Evolutionary conservation across 208 protist genomes (phyloP).

Genomic region (Trypanosoma cruzi): DNA sequence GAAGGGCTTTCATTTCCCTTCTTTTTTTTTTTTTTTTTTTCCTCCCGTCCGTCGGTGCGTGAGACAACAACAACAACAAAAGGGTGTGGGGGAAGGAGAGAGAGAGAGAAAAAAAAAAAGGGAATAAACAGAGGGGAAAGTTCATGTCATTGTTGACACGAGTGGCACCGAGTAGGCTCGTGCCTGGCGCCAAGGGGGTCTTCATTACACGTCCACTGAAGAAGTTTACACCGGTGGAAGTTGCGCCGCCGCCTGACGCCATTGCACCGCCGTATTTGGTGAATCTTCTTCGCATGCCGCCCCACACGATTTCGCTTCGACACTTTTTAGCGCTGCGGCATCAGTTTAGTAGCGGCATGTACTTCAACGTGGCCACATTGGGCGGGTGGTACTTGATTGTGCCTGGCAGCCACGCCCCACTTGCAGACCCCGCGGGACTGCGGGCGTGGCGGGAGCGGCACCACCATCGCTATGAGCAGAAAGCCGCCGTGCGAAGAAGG

Average conservation of each 20-base stretch:
- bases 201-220: slow-evolving; percentile 56
- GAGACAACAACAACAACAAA: neutral
- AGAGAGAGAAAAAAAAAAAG: neutral
- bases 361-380: slow-evolving; percentile 56
- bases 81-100: neutral
- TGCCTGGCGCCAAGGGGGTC: slow-evolving; percentile 57
- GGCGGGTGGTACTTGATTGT: slow-evolving; percentile 73
- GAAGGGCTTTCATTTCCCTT: too few relatives aligned
- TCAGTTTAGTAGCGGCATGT: slow-evolving; percentile 50
- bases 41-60: neutral
- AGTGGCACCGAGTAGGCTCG: slow-evolving; percentile 46
- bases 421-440: slow-evolving; percentile 42
- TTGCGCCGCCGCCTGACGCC: slow-evolving; percentile 31
- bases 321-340: slow-evolving; percentile 78
- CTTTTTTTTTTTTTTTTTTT: too few relatives aligned
- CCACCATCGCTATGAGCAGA: slow-evolving; percentile 44
- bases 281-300: slow-evolving; percentile 53
- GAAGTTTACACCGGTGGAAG: slow-evolving; percentile 76
- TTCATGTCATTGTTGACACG: slow-evolving; percentile 33
- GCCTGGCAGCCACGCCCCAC: slow-evolving; percentile 43
- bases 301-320: slow-evolving; percentile 53
- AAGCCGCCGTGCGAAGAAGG: slow-evolving; percentile 3
- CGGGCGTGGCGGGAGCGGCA: slow-evolving; percentile 47
- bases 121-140: neutral
- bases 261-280: slow-evolving; percentile 52